A percentile compares a stretch with the other conserved stretches of the same genome.
Conservation (phyloP, 768 basidiomycete species). For the Mycena rosella region DNA sequence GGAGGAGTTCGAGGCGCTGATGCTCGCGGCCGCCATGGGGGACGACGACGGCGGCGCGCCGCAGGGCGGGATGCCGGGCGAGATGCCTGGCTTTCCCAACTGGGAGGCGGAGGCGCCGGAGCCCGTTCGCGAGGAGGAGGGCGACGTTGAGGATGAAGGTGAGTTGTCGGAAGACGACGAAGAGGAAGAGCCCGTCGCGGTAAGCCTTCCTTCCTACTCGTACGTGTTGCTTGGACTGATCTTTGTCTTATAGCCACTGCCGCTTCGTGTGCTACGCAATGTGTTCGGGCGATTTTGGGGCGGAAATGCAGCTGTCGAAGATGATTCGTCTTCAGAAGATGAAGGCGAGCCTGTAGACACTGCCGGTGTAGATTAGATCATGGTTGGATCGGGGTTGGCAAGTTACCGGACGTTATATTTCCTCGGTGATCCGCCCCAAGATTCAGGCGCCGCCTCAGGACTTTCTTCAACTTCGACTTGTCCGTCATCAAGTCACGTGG, state of each 20-base stretch:
- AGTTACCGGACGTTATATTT: no score
- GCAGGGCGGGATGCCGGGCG: conserved; percentile 66
- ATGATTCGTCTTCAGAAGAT: conserved; percentile 57
- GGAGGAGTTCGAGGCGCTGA: conserved; percentile 71
- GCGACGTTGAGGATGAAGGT: conserved; percentile 60
- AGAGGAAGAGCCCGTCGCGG: conserved; percentile 54
- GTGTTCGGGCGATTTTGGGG: conserved; percentile 74
- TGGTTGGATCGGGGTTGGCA: neutral
- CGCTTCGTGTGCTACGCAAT: conserved; percentile 68
- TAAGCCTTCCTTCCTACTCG: conserved; percentile 40
- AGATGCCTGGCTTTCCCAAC: conserved; percentile 50
- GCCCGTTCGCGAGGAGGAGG: conserved; percentile 48
- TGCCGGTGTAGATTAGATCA: conserved; percentile 39
- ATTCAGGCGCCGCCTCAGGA: no score
- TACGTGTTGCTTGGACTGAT: neutral
- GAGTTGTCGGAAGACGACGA: conserved; percentile 53
- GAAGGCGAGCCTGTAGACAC: conserved; percentile 42
- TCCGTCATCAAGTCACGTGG: neutral
- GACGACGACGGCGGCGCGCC: conserved; percentile 54
- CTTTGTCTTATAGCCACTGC: conserved; percentile 63
- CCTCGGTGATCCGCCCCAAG: no score
- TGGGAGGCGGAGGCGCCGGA: conserved; percentile 42
- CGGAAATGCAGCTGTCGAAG: conserved; percentile 46
- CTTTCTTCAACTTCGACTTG: no score
- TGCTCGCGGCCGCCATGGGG: conserved; percentile 53